Conservation (phyloP, 495 filamentous ascomycete genomes). For the Neohortaea acidophila region DNA sequence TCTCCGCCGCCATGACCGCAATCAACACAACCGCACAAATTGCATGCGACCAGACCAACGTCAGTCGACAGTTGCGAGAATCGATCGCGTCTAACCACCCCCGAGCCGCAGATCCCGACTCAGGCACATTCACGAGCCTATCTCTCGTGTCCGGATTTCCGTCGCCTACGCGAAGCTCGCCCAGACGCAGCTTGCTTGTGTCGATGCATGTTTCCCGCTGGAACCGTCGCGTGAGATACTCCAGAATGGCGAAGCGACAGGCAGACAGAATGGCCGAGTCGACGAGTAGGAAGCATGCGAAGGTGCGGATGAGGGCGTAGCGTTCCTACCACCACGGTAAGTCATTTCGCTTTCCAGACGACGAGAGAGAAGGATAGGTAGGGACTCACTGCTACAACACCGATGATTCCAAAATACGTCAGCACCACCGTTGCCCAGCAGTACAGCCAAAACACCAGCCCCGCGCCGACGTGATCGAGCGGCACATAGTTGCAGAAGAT, state of each 20-base stretch:
- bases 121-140: too few relatives aligned
- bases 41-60: too few relatives aligned
- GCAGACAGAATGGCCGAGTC: not conserved
- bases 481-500: not conserved
- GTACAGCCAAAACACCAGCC: not conserved
- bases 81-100: too few relatives aligned
- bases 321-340: not conserved
- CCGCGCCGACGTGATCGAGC: not conserved
- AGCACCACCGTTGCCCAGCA: not conserved
- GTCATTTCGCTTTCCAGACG: not conserved
- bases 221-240: too few relatives aligned
- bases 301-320: not conserved
- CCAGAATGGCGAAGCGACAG: not conserved
- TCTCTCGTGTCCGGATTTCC: too few relatives aligned
- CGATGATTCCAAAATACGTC: not conserved
- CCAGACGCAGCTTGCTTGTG: too few relatives aligned
- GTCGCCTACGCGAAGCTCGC: too few relatives aligned
- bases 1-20: too few relatives aligned
- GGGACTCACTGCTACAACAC: not conserved
- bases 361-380: not conserved
- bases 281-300: not conserved
- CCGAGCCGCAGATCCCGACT: too few relatives aligned
- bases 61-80: too few relatives aligned
- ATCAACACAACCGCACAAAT: too few relatives aligned
- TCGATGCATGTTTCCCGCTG: too few relatives aligned